Conservation (phyloP, 1,284 basidiomycete genomes). For the Ganoderma meredithae region DNA sequence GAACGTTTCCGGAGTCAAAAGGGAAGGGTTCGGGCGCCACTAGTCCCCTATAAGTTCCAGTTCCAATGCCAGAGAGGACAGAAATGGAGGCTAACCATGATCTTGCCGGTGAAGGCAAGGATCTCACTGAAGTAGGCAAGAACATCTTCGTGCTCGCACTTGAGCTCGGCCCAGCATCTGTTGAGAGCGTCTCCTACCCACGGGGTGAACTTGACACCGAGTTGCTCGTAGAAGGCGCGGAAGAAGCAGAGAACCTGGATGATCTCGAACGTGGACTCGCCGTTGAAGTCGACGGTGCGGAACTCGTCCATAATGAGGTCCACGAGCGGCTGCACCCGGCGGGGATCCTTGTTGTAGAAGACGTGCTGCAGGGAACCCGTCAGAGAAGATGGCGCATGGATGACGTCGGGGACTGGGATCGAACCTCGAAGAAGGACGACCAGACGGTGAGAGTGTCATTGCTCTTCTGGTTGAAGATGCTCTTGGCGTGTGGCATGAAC, state of each 20-base stretch:
- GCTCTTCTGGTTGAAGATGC: conserved; percentile 70
- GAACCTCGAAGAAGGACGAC: conserved; percentile 74
- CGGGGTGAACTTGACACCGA: conserved; percentile 81
- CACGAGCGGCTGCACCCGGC: conserved; percentile 82
- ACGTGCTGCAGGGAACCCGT: conserved; percentile 58
- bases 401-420: conserved; percentile 14
- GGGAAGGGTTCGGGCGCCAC: conserved; percentile 76
- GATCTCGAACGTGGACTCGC: conserved; percentile 79
- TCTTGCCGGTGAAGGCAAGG: conserved; percentile 75
- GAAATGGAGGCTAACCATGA: conserved; percentile 59
- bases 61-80: neutral
- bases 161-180: conserved; percentile 75
- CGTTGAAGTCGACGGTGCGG: conserved; percentile 71
- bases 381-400: conserved; percentile 13
- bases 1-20: conserved; percentile 73
- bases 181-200: conserved; percentile 77
- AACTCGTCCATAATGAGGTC: conserved; percentile 76
- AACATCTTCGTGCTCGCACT: conserved; percentile 84
- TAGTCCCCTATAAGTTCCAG: neutral
- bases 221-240: conserved; percentile 72
- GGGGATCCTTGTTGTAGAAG: conserved; percentile 84
- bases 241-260: conserved; percentile 68
- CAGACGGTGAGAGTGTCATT: conserved; percentile 75
- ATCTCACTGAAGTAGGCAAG: conserved; percentile 78
- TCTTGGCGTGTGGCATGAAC: conserved; percentile 75